Base-by-base conservation (phyloP, 2,329 filamentous ascomycete genomes). In the Sclerotiophoma versabilis region DNA sequence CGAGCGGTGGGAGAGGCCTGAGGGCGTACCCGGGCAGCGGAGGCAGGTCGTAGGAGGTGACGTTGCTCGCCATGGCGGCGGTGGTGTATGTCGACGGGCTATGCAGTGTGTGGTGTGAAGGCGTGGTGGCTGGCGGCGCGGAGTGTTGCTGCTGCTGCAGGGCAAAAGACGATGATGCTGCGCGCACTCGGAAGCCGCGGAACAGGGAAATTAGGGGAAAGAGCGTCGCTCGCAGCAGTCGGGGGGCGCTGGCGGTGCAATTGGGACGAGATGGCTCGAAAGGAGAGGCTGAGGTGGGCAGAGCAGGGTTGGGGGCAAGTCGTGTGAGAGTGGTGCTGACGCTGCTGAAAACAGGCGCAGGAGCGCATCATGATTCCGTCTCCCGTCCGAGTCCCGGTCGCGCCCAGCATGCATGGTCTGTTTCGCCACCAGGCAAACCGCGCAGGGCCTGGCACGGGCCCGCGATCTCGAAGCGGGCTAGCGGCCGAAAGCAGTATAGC, bases 11-110 rank as follows among this genome's bases (percentile, higher is more conserved):
- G 38, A 89, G 85, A 8, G 87, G 86, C 60, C 81, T 81, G 51
- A 95, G 80, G 20, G 85, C 86, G 80, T 96, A 97, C n/a, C 83
- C 77, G 42, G 95, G 93, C 37, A 98, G 87, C 46, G 93, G 91
- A 64, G 93, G 93, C 47, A 98, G 84, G 69, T 87, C 85, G 76
- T 81, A 81, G 60, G 79, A 74, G 34, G 73, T 68, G 15, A 46
- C 62, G 49, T 77, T 75, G 70, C 76, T 70, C 58, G 71, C 67
- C 74, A 76, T 75, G 63, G 64, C 50, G 56, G 61, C 64, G 62
- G 39, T 41, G 38, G 29, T 14, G 32, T 54, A 27, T 26, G 27
- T 26, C 10, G 34, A 27, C 17, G 26, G 19, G 38, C 36, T 44
- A 49, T 49, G 45, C 39, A 22, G 51, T 19, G 33, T 44, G 30